A percentile compares a stretch with the other conserved stretches of the same genome.
Evolutionary conservation across 2,329 filamentous ascomycete species (phyloP).

Genomic region (Fusarium camptoceras): DNA sequence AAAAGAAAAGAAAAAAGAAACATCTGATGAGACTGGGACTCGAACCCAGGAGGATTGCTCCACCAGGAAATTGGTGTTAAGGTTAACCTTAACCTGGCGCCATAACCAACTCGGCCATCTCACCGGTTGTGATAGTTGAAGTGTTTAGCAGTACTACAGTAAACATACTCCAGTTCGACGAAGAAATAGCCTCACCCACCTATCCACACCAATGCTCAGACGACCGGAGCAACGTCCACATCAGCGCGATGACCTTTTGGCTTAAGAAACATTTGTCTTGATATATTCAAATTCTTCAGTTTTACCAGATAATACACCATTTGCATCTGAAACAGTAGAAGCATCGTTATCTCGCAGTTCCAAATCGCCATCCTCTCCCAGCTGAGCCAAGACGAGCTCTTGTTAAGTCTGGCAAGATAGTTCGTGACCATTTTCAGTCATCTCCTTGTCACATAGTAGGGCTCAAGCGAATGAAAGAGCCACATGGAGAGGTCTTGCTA

Average conservation of each 20-base stretch:
- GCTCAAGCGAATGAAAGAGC: neutral
- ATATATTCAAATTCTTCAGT: accelerated
- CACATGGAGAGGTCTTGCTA: too few relatives aligned
- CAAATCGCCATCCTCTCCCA: neutral
- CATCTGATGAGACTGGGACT: constrained; percentile 51
- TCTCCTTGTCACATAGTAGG: neutral
- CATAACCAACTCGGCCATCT: constrained; percentile 55
- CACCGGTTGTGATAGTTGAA: constrained; percentile 34
- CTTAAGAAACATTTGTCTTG: neutral
- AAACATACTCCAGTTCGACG: accelerated
- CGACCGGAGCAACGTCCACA: neutral
- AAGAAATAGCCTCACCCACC: neutral
- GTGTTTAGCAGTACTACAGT: accelerated
- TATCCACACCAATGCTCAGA: neutral
- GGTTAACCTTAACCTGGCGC: constrained; percentile 52
- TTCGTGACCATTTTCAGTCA: neutral
- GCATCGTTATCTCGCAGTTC: neutral
- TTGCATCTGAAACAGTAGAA: neutral
- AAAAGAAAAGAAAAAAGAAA: neutral
- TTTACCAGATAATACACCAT: neutral
- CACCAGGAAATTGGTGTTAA: constrained; percentile 49
- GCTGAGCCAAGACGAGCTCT: neutral
- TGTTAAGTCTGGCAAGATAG: neutral
- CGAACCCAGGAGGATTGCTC: constrained; percentile 54
- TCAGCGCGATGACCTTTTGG: neutral